Percentiles rank a stretch among this genome's conserved stretches.
Conservation (phyloP, 2,329 filamentous ascomycete genomes). For the Ceratocystis diversiconidia region DNA sequence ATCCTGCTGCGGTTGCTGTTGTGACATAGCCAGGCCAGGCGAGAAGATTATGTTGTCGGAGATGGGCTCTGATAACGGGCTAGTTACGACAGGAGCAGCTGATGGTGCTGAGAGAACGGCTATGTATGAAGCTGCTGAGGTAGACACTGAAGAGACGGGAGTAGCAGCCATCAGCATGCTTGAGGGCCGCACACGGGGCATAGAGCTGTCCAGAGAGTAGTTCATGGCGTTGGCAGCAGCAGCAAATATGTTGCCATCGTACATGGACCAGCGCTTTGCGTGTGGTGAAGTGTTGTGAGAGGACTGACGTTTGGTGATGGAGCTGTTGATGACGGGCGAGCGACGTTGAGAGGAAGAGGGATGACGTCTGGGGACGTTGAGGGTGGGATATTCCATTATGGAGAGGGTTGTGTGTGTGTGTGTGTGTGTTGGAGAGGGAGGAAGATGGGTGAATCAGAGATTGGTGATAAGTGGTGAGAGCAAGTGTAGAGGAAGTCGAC, state of each 20-base stretch:
- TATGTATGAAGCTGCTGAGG: constrained; percentile 10
- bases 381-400: constrained; percentile 15
- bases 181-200: constrained; percentile 10
- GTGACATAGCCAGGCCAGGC: constrained; percentile 1
- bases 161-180: constrained; percentile 9
- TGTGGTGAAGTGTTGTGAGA: constrained; percentile 9
- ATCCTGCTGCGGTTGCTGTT: background rate
- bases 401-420: background rate
- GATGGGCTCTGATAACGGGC: constrained; percentile 3
- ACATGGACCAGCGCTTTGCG: constrained; percentile 17
- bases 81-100: background rate
- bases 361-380: constrained; percentile 10
- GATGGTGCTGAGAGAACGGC: constrained; percentile 2
- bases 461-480: background rate
- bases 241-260: constrained; percentile 9
- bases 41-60: constrained; percentile 14
- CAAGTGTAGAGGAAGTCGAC: background rate
- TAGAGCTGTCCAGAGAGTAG: constrained; percentile 1
- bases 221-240: constrained; percentile 5
- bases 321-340: constrained; percentile 14
- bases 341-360: background rate
- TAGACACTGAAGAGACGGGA: background rate
- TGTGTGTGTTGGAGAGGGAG: background rate
- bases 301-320: constrained; percentile 12
- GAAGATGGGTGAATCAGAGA: background rate